Evolutionary conservation across 352 stramenopile species (phyloP).

Genomic region (Ochromonadaceae sp.): DNA sequence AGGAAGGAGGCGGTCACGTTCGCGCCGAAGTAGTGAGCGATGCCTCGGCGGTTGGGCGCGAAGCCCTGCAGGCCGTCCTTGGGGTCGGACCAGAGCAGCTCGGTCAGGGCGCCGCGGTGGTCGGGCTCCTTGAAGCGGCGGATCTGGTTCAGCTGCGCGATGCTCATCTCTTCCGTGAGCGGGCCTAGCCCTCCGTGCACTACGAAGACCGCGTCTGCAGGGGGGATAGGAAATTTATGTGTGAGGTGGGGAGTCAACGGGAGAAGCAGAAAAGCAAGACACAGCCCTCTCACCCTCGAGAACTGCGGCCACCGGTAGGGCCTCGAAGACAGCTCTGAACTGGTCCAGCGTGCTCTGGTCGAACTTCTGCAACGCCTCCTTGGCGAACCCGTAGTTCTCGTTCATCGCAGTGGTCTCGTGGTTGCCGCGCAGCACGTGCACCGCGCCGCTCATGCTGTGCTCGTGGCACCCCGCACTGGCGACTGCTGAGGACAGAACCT

Average conservation of each 20-base stretch:
- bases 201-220: constrained; percentile 59
- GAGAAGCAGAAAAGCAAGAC: neutral
- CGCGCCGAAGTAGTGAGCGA: constrained; percentile 91
- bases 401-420: constrained; percentile 99
- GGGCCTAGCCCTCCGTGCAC: constrained; percentile 84
- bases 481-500: constrained; percentile 38
- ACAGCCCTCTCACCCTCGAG: constrained; percentile 57
- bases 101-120: constrained; percentile 70
- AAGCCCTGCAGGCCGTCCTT: constrained; percentile 68
- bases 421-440: constrained; percentile 88
- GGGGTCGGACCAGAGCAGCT: constrained; percentile 52
- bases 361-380: constrained; percentile 98
- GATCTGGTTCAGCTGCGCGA: constrained; percentile 83
- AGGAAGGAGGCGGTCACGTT: constrained; percentile 93
- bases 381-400: constrained; percentile 99
- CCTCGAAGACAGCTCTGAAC: constrained; percentile 97
- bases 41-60: constrained; percentile 80
- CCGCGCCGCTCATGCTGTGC: constrained; percentile 63
- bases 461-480: too few species aligned
- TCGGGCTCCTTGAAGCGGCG: constrained; percentile 81
- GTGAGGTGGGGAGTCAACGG: neutral
- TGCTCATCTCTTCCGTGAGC: too few species aligned
- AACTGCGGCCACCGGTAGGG: constrained; percentile 77
- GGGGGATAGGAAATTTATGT: too few species aligned
- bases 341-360: constrained; percentile 95